phyloP scores from a whole-genome alignment of 352 stramenopile genomes.

The Phytophthora chlamydospora region DNA sequence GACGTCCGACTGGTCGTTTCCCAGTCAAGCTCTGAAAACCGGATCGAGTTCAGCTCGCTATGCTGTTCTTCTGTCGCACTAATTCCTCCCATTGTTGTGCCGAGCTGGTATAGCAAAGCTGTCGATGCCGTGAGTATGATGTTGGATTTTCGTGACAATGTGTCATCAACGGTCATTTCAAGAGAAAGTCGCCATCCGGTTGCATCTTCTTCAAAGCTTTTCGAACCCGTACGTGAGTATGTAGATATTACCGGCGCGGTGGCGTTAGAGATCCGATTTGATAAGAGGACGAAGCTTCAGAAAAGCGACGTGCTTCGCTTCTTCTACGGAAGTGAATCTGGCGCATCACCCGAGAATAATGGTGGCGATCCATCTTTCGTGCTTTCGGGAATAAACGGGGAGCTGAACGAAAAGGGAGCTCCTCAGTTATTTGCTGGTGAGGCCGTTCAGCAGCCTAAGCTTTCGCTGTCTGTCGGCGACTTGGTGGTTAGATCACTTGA shows the following conservation, averaged over 20 bases:
- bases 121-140: conserved; percentile 61
- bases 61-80: conserved; percentile 44
- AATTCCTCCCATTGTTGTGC: conserved; percentile 35
- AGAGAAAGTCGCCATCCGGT: conserved; percentile 64
- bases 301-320: conserved; percentile 42
- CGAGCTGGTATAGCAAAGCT: conserved; percentile 69
- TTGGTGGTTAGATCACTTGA: conserved; percentile 64
- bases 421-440: conserved; percentile 55
- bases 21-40: conserved; percentile 28
- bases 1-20: conserved; percentile 34
- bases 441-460: conserved; percentile 24
- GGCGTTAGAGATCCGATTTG: conserved; percentile 75
- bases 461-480: conserved; percentile 51
- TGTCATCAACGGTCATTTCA: conserved; percentile 38
- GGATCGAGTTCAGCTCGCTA: conserved; percentile 27
- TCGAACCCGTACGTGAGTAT: conserved; percentile 16
- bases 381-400: conserved; percentile 45
- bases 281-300: conserved; percentile 57
- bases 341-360: neutral
- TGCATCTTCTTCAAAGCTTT: neutral
- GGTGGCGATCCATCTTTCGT: conserved; percentile 4
- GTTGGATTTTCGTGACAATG: conserved; percentile 57
- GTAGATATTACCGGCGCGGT: conserved; percentile 55
- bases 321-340: neutral
- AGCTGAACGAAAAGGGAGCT: conserved; percentile 27